Evolutionary conservation across 371 early-diverging fungal genomes (phyloP).

Genomic region (Mucor plumbeus): DNA sequence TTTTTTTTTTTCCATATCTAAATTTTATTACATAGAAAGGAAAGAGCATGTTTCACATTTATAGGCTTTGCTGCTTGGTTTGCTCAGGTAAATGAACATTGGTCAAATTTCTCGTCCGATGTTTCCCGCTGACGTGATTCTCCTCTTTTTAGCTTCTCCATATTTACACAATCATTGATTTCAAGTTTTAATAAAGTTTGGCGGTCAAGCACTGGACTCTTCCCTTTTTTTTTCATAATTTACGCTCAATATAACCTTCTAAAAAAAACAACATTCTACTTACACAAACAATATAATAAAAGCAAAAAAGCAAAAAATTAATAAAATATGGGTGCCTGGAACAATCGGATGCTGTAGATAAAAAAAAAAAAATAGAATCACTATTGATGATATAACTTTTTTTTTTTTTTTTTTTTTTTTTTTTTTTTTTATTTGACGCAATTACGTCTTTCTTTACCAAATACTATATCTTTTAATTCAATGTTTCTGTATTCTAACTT

Average conservation of each 20-base stretch:
- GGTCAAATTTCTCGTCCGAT: conserved; percentile 22
- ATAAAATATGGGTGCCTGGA: neutral
- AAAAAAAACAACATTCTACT: too few species aligned
- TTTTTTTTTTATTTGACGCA: neutral
- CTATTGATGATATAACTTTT: neutral
- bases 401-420: neutral
- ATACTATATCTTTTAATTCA: neutral
- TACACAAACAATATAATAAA: neutral
- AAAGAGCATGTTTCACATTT: conserved; percentile 13
- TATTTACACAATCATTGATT: conserved; percentile 1
- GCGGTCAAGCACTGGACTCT: neutral
- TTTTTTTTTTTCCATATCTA: neutral
- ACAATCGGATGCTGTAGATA: neutral
- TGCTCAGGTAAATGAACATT: conserved; percentile 5
- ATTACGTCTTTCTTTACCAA: neutral
- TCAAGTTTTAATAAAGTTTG: neutral
- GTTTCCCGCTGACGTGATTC: conserved; percentile 10
- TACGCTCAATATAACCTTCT: neutral
- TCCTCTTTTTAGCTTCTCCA: neutral
- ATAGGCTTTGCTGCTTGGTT: neutral
- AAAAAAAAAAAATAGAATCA: neutral
- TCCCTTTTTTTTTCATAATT: neutral
- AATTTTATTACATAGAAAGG: neutral
- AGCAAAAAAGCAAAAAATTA: neutral
- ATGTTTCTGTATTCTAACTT: neutral